Evolutionary conservation across 2,329 filamentous ascomycete species (phyloP).

Genomic region (Tolypocladium cylindrosporum): DNA sequence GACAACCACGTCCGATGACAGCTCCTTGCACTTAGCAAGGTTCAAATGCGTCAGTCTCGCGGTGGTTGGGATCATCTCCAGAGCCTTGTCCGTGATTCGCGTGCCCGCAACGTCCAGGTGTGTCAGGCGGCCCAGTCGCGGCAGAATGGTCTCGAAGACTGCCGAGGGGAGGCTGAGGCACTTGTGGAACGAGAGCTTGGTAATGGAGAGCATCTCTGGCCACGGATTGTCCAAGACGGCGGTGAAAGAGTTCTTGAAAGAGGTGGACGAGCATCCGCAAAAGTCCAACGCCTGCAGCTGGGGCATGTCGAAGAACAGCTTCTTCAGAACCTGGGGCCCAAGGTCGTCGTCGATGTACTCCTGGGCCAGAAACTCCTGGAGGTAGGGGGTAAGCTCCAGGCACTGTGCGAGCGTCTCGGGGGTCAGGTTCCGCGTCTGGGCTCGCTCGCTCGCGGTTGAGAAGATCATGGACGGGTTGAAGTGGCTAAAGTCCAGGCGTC

Average conservation of each 20-base stretch:
- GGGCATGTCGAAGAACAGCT: constrained; percentile 59
- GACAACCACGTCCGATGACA: constrained; percentile 57
- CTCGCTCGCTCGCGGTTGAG: constrained; percentile 63
- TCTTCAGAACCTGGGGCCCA: constrained; percentile 55
- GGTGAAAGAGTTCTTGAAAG: constrained; percentile 57
- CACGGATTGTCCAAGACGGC: constrained; percentile 42
- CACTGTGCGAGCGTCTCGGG: constrained; percentile 62
- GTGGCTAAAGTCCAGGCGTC: constrained; percentile 74
- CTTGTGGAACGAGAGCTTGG: constrained; percentile 67
- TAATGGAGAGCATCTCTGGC: constrained; percentile 47
- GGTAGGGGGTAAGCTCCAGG: constrained; percentile 59
- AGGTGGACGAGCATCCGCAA: constrained; percentile 60
- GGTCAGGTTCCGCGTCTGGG: constrained; percentile 66
- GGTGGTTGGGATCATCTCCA: constrained; percentile 60
- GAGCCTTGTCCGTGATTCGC: constrained; percentile 60
- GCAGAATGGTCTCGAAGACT: constrained; percentile 60
- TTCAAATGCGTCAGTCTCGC: constrained; percentile 70
- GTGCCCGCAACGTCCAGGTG: constrained; percentile 76
- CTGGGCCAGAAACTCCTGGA: constrained; percentile 70
- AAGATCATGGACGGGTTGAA: constrained; percentile 75
- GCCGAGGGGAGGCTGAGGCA: constrained; percentile 59
- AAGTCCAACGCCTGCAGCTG: constrained; percentile 62
- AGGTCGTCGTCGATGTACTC: constrained; percentile 75
- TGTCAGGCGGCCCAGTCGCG: constrained; percentile 59
- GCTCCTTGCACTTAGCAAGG: constrained; percentile 62